These are phyloP conservation scores for Calonectria crousiana DNA, from an alignment of 2,329 filamentous ascomycete genomes.

Conservation along the genomic window DNA sequence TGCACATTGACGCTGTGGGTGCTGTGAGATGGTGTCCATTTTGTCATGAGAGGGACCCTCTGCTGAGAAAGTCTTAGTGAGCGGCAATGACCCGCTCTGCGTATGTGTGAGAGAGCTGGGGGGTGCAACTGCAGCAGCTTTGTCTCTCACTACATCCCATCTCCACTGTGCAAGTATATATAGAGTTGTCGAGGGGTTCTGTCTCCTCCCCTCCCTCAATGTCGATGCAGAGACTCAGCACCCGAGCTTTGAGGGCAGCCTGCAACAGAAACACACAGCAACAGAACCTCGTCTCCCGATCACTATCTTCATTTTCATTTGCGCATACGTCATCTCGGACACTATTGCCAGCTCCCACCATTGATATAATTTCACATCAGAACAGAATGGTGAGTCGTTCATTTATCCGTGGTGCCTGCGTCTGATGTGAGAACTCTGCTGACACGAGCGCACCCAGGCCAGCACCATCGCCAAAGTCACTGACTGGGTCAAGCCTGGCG, in stretches of 20 bases:
- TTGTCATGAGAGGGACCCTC: slow-evolving; percentile 30
- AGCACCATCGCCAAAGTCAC: slow-evolving; percentile 67
- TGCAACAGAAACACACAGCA: slow-evolving; percentile 26
- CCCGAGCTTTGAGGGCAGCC: slow-evolving; percentile 30
- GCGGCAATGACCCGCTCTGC: slow-evolving; percentile 16
- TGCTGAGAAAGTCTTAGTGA: slow-evolving; percentile 44
- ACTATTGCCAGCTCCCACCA: not conserved
- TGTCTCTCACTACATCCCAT: not conserved
- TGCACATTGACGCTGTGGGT: not conserved
- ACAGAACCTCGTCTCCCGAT: slow-evolving; percentile 19
- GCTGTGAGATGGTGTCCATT: slow-evolving; percentile 4
- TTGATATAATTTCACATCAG: slow-evolving; percentile 27
- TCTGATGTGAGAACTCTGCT: slow-evolving; percentile 18
- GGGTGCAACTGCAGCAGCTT: not conserved
- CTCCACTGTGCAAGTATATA: slow-evolving; percentile 33
- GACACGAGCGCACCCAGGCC: slow-evolving; percentile 28
- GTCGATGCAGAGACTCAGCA: slow-evolving; percentile 35
- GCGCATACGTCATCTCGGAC: slow-evolving; percentile 17
- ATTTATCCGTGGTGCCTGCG: not conserved
- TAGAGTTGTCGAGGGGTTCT: slow-evolving; percentile 26
- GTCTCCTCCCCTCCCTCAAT: slow-evolving; percentile 29
- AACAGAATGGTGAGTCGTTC: slow-evolving; percentile 41
- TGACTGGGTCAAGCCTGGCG: slow-evolving; percentile 83
- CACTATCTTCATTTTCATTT: slow-evolving; percentile 24
- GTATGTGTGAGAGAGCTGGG: not conserved